Evolutionary conservation across 1,284 basidiomycete species (phyloP).

Genomic region (Trichosporon faecale): DNA sequence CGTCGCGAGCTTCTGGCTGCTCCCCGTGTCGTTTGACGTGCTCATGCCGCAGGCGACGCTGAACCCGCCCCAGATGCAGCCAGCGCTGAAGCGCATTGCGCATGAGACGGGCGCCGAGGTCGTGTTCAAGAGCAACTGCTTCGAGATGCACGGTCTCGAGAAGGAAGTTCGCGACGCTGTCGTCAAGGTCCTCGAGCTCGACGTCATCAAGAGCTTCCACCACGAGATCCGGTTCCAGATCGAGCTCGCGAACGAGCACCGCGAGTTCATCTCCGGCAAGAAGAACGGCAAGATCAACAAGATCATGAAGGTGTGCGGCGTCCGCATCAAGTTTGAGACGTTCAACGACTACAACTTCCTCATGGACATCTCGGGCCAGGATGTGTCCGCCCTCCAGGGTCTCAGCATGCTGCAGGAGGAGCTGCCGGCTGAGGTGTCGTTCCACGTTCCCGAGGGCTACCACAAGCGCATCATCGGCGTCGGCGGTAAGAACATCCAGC

Average conservation of each 20-base stretch:
- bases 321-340: constrained; percentile 99
- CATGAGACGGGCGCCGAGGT: constrained; percentile 86
- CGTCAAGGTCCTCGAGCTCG: constrained; percentile 80
- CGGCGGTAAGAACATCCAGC: constrained; percentile 95
- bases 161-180: constrained; percentile 85
- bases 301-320: constrained; percentile 92
- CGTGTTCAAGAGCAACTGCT: constrained; percentile 95
- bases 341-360: constrained; percentile 98
- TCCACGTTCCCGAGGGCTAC: constrained; percentile 97
- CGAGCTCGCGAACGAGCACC: constrained; percentile 94
- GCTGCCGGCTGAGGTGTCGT: constrained; percentile 96
- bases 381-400: constrained; percentile 78
- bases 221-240: constrained; percentile 98
- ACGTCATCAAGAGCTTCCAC: constrained; percentile 83
- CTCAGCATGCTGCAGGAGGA: constrained; percentile 90
- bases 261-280: constrained; percentile 97
- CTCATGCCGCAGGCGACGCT: constrained; percentile 71
- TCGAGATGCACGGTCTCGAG: constrained; percentile 96
- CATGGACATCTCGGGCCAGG: constrained; percentile 85
- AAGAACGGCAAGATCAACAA: constrained; percentile 99
- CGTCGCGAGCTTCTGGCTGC: constrained; percentile 90
- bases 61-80: constrained; percentile 78
- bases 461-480: constrained; percentile 99
- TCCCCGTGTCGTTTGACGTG: constrained; percentile 90
- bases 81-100: constrained; percentile 81